These are phyloP conservation scores for Acer negundo DNA, from an alignment of 345 rosid species.

Conservation along the genomic window DNA sequence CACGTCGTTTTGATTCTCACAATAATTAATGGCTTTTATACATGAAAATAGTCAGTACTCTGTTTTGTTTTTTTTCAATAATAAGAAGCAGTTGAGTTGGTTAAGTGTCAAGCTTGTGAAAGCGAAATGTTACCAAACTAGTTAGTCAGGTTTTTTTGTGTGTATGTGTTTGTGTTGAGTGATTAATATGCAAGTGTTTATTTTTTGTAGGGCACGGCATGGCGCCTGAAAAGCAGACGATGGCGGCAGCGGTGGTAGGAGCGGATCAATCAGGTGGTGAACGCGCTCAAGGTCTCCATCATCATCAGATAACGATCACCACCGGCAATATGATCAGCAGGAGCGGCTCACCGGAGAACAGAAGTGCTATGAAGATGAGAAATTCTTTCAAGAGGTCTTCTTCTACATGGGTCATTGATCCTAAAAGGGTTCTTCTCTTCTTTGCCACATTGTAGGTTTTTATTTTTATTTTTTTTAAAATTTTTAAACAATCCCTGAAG, in stretches of 20 bases:
- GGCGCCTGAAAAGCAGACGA: slow-evolving; percentile 51
- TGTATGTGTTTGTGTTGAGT: background rate
- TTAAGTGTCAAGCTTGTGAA: background rate
- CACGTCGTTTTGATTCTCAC: background rate
- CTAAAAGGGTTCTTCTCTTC: slow-evolving; percentile 79
- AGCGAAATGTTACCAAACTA: slow-evolving; percentile 25
- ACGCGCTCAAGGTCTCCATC: slow-evolving; percentile 44
- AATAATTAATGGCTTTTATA: background rate
- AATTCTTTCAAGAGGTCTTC: slow-evolving; percentile 69
- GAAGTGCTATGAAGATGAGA: slow-evolving; percentile 50
- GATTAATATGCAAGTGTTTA: slow-evolving; percentile 8
- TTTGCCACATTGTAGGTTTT: slow-evolving; percentile 90
- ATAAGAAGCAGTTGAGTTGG: background rate
- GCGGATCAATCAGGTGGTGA: slow-evolving; percentile 34
- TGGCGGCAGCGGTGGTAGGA: slow-evolving; percentile 15
- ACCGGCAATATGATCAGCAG: slow-evolving; percentile 39
- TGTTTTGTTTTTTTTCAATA: background rate
- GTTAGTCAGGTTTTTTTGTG: slow-evolving; percentile 11
- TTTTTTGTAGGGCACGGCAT: slow-evolving; percentile 42
- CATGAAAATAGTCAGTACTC: background rate
- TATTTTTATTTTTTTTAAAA: no score
- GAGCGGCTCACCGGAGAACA: slow-evolving; percentile 35
- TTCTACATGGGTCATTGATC: slow-evolving; percentile 68
- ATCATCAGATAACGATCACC: slow-evolving; percentile 83
- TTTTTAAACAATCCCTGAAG: background rate